Conservation (phyloP, 139 green algal species). For the Micractinium sp. region DNA sequence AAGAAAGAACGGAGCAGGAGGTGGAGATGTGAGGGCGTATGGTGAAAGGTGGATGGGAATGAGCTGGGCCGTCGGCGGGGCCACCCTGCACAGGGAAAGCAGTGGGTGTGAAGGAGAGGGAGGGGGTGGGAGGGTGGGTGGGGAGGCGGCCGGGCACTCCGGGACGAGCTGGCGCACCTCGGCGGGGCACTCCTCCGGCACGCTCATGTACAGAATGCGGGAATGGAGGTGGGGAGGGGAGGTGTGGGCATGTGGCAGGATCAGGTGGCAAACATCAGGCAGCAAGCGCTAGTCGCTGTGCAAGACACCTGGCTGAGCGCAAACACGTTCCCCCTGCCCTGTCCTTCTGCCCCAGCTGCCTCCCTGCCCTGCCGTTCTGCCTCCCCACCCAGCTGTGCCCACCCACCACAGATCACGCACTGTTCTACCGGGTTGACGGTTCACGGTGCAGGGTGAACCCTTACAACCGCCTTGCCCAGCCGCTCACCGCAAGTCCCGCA, state of each 20-base stretch:
- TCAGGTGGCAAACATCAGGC: background rate
- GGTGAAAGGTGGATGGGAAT: background rate
- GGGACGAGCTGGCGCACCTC: slow-evolving; percentile 29
- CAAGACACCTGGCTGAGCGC: too few species aligned
- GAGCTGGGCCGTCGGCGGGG: background rate
- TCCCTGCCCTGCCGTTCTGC: too few species aligned
- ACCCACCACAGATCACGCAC: background rate
- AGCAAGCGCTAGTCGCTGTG: too few species aligned
- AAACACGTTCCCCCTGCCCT: too few species aligned
- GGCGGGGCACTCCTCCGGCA: slow-evolving; percentile 47
- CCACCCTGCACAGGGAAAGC: too few species aligned
- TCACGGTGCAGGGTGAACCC: too few species aligned
- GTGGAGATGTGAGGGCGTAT: too few species aligned
- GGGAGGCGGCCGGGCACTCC: slow-evolving; percentile 24
- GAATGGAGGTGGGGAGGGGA: background rate
- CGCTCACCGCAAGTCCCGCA: slow-evolving; percentile 36
- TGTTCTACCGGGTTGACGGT: too few species aligned
- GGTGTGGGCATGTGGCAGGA: too few species aligned
- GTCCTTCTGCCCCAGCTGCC: too few species aligned
- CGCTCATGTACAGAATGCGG: background rate
- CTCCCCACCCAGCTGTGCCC: too few species aligned
- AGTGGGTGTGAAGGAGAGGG: background rate
- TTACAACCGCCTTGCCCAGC: background rate
- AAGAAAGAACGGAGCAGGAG: background rate
- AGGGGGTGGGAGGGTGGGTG: background rate